Evolutionary conservation across 805 yeast genomes (phyloP).

Genomic region (Grigorovia humatica): DNA sequence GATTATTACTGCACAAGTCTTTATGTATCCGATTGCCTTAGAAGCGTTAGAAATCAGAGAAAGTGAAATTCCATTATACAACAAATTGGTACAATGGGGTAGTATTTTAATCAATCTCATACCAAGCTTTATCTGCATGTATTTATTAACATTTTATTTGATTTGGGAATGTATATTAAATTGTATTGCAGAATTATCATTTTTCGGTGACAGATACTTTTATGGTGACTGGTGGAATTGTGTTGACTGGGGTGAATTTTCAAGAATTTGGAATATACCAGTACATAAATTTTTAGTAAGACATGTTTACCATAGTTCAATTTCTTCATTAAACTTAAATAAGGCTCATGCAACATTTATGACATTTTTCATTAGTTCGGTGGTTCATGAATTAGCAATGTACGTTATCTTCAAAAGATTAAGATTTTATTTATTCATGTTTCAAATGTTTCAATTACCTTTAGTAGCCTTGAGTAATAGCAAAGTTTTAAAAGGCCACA

Average conservation of each 20-base stretch:
- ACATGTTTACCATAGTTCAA: slow-evolving; percentile 89
- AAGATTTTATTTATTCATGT: slow-evolving; percentile 68
- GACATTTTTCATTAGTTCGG: slow-evolving; percentile 69
- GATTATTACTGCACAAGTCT: slow-evolving; percentile 72
- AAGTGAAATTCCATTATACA: slow-evolving; percentile 15
- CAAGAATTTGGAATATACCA: slow-evolving; percentile 90
- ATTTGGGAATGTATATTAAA: slow-evolving; percentile 95
- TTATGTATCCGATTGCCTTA: slow-evolving; percentile 63
- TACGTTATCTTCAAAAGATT: slow-evolving; percentile 69
- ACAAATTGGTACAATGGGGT: slow-evolving; percentile 19
- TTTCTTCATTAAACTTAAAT: slow-evolving; percentile 59
- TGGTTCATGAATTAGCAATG: slow-evolving; percentile 91
- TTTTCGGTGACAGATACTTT: slow-evolving; percentile 83
- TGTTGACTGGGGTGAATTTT: slow-evolving; percentile 84
- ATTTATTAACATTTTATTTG: slow-evolving; percentile 69
- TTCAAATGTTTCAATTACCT: slow-evolving; percentile 88
- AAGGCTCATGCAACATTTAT: slow-evolving; percentile 61
- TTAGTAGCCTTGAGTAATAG: slow-evolving; percentile 55
- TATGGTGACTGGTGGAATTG: slow-evolving; percentile 99
- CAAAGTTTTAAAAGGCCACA: slow-evolving; percentile 42
- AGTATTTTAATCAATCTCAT: slow-evolving; percentile 54
- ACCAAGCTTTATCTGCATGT: slow-evolving; percentile 70
- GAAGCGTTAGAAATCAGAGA: slow-evolving; percentile 43
- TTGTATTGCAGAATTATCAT: slow-evolving; percentile 81
- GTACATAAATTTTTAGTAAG: slow-evolving; percentile 82